Conservation (phyloP, 148 eudicot species). For the Nyssa sinensis region DNA sequence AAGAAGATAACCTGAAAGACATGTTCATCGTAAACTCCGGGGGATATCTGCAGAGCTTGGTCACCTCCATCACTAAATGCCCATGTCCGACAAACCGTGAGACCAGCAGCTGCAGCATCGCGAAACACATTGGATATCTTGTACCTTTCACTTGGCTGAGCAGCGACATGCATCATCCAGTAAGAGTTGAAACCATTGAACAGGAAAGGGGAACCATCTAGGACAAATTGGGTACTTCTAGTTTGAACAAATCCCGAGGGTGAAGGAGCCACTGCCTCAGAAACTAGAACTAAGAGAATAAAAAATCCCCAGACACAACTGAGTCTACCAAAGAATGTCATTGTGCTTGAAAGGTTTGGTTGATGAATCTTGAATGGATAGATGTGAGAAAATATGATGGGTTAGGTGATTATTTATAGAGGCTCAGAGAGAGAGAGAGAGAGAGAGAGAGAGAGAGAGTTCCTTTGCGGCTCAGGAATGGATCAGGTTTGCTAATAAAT, state of each 20-base stretch:
- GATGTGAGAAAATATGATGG: not conserved
- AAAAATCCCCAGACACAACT: not conserved
- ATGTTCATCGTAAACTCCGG: constrained; percentile 20
- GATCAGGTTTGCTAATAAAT: too few relatives aligned
- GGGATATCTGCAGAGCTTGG: constrained; percentile 22
- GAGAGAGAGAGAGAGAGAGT: too few relatives aligned
- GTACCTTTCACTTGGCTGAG: constrained; percentile 15
- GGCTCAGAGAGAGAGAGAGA: too few relatives aligned
- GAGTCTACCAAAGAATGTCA: not conserved
- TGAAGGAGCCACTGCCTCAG: not conserved
- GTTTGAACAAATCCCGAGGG: constrained; percentile 6
- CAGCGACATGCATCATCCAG: constrained; percentile 32
- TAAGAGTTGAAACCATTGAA: constrained; percentile 27
- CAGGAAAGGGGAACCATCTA: constrained; percentile 12
- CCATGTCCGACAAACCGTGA: constrained; percentile 28
- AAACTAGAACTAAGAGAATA: not conserved
- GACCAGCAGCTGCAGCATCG: constrained; percentile 17
- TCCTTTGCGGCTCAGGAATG: too few relatives aligned
- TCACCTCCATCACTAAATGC: constrained; percentile 27
- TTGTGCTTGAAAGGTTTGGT: too few relatives aligned
- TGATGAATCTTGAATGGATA: not conserved
- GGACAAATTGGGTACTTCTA: not conserved
- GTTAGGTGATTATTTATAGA: not conserved
- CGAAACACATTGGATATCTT: constrained; percentile 18
- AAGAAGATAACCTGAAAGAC: constrained; percentile 18